These are phyloP conservation scores for Claviceps sp. DNA, from an alignment of 2,329 filamentous ascomycete genomes.

Conservation along the genomic window DNA sequence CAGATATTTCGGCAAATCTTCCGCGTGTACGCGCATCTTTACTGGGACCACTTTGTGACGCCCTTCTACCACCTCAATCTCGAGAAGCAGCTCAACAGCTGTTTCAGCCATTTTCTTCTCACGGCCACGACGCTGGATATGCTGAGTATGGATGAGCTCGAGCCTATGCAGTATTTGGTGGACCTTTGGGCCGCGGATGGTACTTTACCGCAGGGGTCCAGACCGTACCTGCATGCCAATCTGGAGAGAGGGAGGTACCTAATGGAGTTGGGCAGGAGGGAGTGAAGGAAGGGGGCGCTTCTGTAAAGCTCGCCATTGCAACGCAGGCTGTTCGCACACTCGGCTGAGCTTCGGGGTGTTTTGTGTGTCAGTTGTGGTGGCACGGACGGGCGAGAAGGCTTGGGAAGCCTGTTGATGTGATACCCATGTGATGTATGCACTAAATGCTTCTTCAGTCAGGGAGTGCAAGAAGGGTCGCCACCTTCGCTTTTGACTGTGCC, in stretches of 20 bases:
- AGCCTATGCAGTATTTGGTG: constrained; percentile 83
- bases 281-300: neutral
- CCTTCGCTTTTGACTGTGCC: no score
- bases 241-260: constrained; percentile 16
- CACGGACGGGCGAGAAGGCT: no score
- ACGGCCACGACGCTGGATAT: constrained; percentile 65
- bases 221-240: constrained; percentile 45
- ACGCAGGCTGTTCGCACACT: no score
- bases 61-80: constrained; percentile 66
- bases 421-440: no score
- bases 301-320: neutral
- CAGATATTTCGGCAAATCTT: constrained; percentile 92
- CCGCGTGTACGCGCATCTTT: constrained; percentile 87
- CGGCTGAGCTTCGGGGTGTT: no score
- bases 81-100: constrained; percentile 66
- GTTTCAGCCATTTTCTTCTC: constrained; percentile 67
- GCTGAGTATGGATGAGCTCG: constrained; percentile 69
- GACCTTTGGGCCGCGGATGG: constrained; percentile 79
- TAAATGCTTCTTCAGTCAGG: no score
- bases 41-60: constrained; percentile 80
- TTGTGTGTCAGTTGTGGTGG: no score
- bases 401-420: no score
- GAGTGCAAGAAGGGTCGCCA: no score
- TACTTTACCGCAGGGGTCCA: constrained; percentile 59
- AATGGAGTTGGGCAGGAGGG: constrained; percentile 3